These are phyloP conservation scores for Lentinula edodes DNA, from an alignment of 768 basidiomycete species.

Conservation along the genomic window DNA sequence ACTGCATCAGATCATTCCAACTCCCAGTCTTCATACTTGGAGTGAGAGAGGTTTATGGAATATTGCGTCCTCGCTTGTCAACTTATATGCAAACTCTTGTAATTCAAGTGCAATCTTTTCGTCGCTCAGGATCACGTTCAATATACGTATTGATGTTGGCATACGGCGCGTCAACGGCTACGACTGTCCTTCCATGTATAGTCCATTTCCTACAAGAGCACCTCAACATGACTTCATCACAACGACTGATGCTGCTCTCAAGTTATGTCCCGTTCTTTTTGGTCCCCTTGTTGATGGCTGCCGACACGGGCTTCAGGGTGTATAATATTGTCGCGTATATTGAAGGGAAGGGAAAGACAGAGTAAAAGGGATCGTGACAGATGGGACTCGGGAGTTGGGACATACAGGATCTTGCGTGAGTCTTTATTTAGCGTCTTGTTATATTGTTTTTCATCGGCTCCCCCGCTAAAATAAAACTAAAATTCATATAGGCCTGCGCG, in stretches of 20 bases:
- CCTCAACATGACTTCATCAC: slow-evolving; percentile 12
- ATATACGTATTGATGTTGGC: slow-evolving; percentile 62
- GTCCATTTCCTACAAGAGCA: slow-evolving; percentile 44
- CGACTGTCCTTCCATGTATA: slow-evolving; percentile 73
- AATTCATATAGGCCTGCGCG: no score
- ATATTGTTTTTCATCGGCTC: no score
- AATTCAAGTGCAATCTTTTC: background rate
- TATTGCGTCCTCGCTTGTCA: slow-evolving; percentile 25
- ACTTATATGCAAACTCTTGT: background rate
- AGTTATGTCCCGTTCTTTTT: slow-evolving; percentile 60
- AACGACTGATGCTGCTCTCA: slow-evolving; percentile 39
- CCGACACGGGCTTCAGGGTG: slow-evolving; percentile 41
- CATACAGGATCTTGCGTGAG: no score
- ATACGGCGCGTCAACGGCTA: slow-evolving; percentile 75
- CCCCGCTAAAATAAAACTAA: no score
- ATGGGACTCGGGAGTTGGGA: background rate
- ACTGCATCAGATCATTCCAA: slow-evolving; percentile 50
- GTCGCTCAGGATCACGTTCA: slow-evolving; percentile 35
- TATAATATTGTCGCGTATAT: background rate
- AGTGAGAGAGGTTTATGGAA: slow-evolving; percentile 49
- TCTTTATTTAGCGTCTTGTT: no score
- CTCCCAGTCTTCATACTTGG: slow-evolving; percentile 76
- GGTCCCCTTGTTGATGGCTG: slow-evolving; percentile 46
- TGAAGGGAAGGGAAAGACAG: background rate
- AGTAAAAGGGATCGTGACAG: background rate